phyloP scores from a whole-genome alignment of 2,329 filamentous ascomycete species.

The Fusarium sp. region DNA sequence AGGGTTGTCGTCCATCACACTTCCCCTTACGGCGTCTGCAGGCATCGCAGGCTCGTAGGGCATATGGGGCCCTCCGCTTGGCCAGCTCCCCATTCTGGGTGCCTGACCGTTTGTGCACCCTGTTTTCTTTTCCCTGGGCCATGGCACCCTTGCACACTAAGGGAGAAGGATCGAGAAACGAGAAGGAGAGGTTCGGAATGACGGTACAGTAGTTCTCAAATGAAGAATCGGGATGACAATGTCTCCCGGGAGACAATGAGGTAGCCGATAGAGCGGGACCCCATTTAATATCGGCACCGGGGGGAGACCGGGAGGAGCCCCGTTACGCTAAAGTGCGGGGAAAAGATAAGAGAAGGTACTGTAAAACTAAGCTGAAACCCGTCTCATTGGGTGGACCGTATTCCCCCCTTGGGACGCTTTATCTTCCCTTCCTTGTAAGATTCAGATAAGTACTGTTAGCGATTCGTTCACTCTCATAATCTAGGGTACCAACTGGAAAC shows the following conservation, averaged over 20 bases:
- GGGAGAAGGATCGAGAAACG: neutral
- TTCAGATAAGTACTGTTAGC: neutral
- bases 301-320: neutral
- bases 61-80: slow-evolving; percentile 29
- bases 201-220: neutral
- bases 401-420: neutral
- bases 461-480: neutral
- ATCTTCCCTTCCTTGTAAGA: neutral
- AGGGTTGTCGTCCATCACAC: slow-evolving; percentile 38
- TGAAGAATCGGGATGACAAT: neutral
- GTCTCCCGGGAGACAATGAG: neutral
- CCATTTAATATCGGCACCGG: neutral
- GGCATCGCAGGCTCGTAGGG: slow-evolving; percentile 36
- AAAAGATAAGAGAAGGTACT: neutral
- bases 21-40: slow-evolving; percentile 39
- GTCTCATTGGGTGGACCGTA: neutral
- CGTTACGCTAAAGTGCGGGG: neutral
- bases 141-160: neutral
- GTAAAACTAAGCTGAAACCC: neutral
- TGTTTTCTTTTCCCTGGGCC: neutral
- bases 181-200: neutral
- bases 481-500: neutral
- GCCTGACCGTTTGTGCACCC: neutral
- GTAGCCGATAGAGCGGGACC: neutral
- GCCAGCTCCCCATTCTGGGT: neutral